Base-by-base conservation (phyloP, 192 early-diverging fungal genomes). In the Geosiphon pyriformis region DNA sequence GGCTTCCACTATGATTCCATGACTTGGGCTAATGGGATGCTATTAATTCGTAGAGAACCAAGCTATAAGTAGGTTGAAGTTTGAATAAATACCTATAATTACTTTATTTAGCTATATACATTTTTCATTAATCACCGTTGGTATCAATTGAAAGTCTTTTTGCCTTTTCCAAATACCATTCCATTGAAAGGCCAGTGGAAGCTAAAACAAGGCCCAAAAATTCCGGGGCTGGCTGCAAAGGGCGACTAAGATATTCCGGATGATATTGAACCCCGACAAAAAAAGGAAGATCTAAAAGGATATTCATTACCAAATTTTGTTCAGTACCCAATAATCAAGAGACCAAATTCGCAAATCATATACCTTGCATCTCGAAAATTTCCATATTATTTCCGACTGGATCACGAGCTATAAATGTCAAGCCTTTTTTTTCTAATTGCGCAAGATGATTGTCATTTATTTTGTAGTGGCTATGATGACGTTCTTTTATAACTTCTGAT, bases 371-470 rank as follows among this genome's bases (percentile, higher is more conserved):
- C 81, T 98, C 96, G 23, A 96, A 62, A 65, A 98, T 92, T 77
- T 96, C 95, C 96, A 98, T 97, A 70, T 95, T 92, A 74, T 97
- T 87, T 32, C 91, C 93, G 30, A 89, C 89, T 64, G 96, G 94
- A 65, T 98, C 94, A 46, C 87, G 82, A 58, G 93, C 95, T 46
- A 96, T 83, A 78, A 96, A 96, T n/a, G 76, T 70, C 52, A 96
- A 65, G 1, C 96, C 96, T 25, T 89, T 85, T 6, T 74, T 74
- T 75, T 97, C 94, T 33, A 97, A 72, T 59, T 80, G 71, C 10
- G 69, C 53, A 3, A 95, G 88, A 67, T 82, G 78, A 46, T 87
- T 82, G n/a, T 93, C 92, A 78, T 97, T 97, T 63, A 98, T 90
- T 79, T 98, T 95, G 74, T 98, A 98, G 48, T 94, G 88, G 69